Percentiles rank a stretch among this genome's conserved stretches.
phyloP scores from a whole-genome alignment of 768 basidiomycete species.

The Mycena vitilis region DNA sequence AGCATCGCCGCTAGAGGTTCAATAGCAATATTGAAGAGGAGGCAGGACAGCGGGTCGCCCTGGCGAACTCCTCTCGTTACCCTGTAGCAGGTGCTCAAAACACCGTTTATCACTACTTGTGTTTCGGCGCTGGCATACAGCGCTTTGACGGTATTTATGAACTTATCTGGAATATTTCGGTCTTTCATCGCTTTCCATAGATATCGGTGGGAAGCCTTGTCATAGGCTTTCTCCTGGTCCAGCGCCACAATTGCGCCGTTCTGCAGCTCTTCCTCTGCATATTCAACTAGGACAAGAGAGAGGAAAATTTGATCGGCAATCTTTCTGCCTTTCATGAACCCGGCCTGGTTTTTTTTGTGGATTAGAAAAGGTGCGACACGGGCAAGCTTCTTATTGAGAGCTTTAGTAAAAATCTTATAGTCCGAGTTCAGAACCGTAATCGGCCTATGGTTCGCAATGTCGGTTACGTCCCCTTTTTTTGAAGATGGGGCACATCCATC shows the following conservation, averaged over 20 bases:
- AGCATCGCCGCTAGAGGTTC: slow-evolving; percentile 43
- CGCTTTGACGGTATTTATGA: slow-evolving; percentile 31
- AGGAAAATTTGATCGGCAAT: background rate
- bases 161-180: slow-evolving; percentile 3
- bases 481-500: slow-evolving; percentile 6
- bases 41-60: slow-evolving; percentile 53
- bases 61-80: slow-evolving; percentile 40
- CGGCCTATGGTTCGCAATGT: background rate
- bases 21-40: slow-evolving; percentile 38
- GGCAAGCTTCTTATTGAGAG: background rate
- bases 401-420: slow-evolving; percentile 5
- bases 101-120: slow-evolving; percentile 30
- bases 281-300: background rate
- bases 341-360: slow-evolving; percentile 3
- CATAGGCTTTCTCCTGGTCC: slow-evolving; percentile 1
- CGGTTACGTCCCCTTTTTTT: background rate
- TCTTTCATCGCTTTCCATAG: slow-evolving; percentile 10
- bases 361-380: background rate
- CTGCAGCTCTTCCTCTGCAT: background rate
- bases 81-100: slow-evolving; percentile 26
- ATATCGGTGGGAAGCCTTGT: background rate
- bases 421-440: background rate
- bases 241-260: slow-evolving; percentile 3
- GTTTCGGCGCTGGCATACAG: slow-evolving; percentile 35
- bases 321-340: background rate